Evolutionary conservation across 768 basidiomycete genomes (phyloP), one percentile per base, ranked within the genome.

Genomic region (Russula earlei): DNA sequence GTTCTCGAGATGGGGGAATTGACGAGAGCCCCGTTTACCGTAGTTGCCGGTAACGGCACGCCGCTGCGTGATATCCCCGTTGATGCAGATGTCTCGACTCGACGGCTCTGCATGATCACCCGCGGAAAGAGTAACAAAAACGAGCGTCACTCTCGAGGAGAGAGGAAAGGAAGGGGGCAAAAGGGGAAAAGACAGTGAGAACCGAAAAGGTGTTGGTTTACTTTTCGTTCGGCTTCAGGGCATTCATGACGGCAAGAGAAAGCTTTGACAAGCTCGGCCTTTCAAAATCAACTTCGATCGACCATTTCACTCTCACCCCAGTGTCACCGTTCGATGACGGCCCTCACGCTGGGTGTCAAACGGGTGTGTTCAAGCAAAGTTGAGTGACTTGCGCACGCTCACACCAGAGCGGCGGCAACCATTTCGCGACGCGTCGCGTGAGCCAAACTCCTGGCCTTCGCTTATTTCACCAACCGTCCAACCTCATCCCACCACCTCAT

Each of bases 401-500:
- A 5, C 38, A 5, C 17, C n/a, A 2, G 5, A 7, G 38, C 1
- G 6, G 5, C 38, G n/a, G n/a, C 7, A 7, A 7, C 45, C 45
- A 52, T 33, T 31, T 31, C 49, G 12, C 15, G 37, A 50, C 40
- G 33, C 41, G 48, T 44, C 49, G 43, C 43, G 43, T 51, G 43
- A 31, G 55, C 55, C 55, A 56, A 51, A 2, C 43, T 38, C 22
- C 36, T 24, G 55, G 55, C n/a, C n/a, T n/a, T n/a, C n/a, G n/a
- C n/a, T n/a, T n/a, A n/a, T n/a, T n/a, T n/a, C n/a, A n/a, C n/a
- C n/a, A n/a, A n/a, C n/a, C n/a, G n/a, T n/a, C n/a, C n/a, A n/a
- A n/a, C n/a, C n/a, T 31, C 29, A 31, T 31, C 3, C 29, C 29
- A 5, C n/a, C n/a, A n/a, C 37, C 42, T 19, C 36, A 27, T 54